Evolutionary conservation across 257 asterid genomes (phyloP), one percentile per base, ranked within the genome.

Genomic region (Solanum sparsipilum): DNA sequence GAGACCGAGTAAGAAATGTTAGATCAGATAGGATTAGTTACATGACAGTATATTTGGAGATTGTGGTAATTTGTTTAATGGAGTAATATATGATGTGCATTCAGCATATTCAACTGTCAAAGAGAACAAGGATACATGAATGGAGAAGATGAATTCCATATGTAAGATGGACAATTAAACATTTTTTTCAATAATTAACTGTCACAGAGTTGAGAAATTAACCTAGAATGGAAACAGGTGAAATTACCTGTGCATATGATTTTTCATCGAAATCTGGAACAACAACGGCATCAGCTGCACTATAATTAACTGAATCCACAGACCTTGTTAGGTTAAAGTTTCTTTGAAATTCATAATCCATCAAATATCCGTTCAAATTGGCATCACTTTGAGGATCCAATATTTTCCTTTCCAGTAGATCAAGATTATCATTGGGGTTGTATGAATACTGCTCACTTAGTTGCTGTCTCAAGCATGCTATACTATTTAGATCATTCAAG

Each of bases 251-350:
- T 27, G 92, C 91, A 87, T 88, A 95, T 65, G 98, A 88, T 89
- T 89, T 90, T 63, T 89, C 91, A 56, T 92, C 91, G 0, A 95
- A 92, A 91, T 88, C 89, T 89, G 94, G 91, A 89, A 93, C 86
- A 60, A 85, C 89, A 35, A 93, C 91, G 5, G 93, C 82, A 46
- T 90, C 93, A 39, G 93, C 79, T 46, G 92, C 27, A 27, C 94
- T 93, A 89, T 89, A 91, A 15, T 90, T 91, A 39, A 89, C 81
- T 79, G 84, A 89, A 89, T 88, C 91, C 84, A 92, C 86, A 58
- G 95, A 91, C 88, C 95, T 90, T n/a, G 91, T 92, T 41, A 92
- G 93, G 58, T 93, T 94, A 79, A 93, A 94, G 86, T 91, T 95
- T n/a, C 89, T 91, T 25, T 89, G 92, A n/a, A 92, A 79, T 88